Percentiles rank a stretch among this genome's conserved stretches.
Conservation (phyloP, 2,329 filamentous ascomycete genomes). For the Pseudogymnoascus sp. region DNA sequence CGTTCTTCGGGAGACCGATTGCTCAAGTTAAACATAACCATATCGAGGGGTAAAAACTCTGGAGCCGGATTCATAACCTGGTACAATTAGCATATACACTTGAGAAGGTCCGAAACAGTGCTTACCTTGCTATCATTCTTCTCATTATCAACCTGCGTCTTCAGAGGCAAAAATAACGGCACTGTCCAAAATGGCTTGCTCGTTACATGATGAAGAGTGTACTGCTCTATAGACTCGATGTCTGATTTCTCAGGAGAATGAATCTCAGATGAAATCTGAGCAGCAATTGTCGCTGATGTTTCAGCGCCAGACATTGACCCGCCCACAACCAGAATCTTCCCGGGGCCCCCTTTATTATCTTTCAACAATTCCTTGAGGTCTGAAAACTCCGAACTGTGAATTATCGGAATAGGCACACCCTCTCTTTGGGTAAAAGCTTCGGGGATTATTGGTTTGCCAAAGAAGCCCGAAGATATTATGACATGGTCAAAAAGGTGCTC, state of each 20-base stretch:
- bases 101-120: slow-evolving; percentile 2
- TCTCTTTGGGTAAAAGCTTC: slow-evolving; percentile 23
- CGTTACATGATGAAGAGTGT: slow-evolving; percentile 61
- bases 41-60: slow-evolving; percentile 66
- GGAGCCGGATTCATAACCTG: slow-evolving; percentile 39
- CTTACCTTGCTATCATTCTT: slow-evolving; percentile 35
- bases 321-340: slow-evolving; percentile 67
- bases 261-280: slow-evolving; percentile 59
- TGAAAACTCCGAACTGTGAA: slow-evolving; percentile 66
- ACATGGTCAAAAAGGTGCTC: slow-evolving; percentile 57
- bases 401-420: slow-evolving; percentile 40
- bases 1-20: slow-evolving; percentile 49
- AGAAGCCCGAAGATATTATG: slow-evolving; percentile 70
- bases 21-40: slow-evolving; percentile 64
- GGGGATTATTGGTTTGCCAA: slow-evolving; percentile 50
- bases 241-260: slow-evolving; percentile 44
- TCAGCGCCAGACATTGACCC: slow-evolving; percentile 81
- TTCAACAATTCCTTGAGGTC: slow-evolving; percentile 45
- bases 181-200: slow-evolving; percentile 68
- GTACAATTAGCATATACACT: not conserved
- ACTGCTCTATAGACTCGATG: slow-evolving; percentile 41
- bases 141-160: slow-evolving; percentile 21
- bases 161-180: slow-evolving; percentile 42
- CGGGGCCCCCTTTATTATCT: slow-evolving; percentile 27
- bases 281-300: slow-evolving; percentile 65